Evolutionary conservation across 257 asterid species (phyloP), one percentile per base, ranked within the genome.

Genomic region (Nicotiana benthamiana): DNA sequence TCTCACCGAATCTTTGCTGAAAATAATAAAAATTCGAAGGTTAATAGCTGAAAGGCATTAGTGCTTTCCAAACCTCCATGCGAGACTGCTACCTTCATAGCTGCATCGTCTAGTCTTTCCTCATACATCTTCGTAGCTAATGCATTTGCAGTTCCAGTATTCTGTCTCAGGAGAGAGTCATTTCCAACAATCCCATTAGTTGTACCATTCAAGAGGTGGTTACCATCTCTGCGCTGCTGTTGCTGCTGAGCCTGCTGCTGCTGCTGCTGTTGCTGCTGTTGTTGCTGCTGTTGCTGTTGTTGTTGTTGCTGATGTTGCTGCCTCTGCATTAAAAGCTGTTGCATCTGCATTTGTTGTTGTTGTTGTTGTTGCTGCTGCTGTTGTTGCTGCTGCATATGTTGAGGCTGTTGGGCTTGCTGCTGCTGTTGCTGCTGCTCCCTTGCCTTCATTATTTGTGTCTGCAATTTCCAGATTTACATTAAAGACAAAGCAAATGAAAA

Each of bases 1-100:
- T 96, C 74, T 96, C 98, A 34, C 94, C 93, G 83, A 91, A 96
- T 68, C 97, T 88, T 89, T 94, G 98, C 99, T 96, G 97, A 26
- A 40, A 79, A 62, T 74, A 84, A 83, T 80, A 86, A 62, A 86
- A 46, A 65, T n/a, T 59, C 12, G 1, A 70, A 2, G 10, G 57
- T 87, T 53, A 87, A 84, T n/a, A 80, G 46, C 86, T 11, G 79
- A 60, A 54, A 17, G 65, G 46, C 32, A 30, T 13, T 18, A 36
- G 12, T 32, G 51, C 18, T 63, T 4, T 70, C 56, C 34, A 52
- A 75, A 59, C 75, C 67, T 75, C 75, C 8, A 27, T 79, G 22
- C 80, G 24, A 53, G 61, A 75, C 54, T 3, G 6, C 51, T 86
- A 93, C 99, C 99, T 96, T 96, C 84, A 94, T 81, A 54, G 97